Evolutionary conservation across 805 yeast species (phyloP).

Genomic region (Candida koratica): DNA sequence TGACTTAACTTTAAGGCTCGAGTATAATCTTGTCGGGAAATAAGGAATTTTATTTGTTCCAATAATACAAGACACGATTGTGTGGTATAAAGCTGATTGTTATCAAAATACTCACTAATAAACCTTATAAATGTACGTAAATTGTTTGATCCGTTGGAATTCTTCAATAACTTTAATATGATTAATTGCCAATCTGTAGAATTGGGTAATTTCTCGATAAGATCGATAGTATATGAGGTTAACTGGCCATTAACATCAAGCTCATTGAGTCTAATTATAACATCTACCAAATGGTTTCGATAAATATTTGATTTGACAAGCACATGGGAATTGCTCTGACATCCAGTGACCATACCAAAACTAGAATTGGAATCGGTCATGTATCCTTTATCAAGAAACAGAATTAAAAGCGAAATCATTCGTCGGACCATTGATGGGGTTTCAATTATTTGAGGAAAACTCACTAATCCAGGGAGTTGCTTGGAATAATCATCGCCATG

Average conservation of each 20-base stretch:
- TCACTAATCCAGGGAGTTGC: conserved; percentile 56
- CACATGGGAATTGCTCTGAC: conserved; percentile 20
- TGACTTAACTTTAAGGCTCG: conserved; percentile 58
- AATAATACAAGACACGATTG: conserved; percentile 56
- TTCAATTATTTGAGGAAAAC: conserved; percentile 39
- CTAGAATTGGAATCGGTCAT: conserved; percentile 39
- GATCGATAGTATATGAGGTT: conserved; percentile 31
- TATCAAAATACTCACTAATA: conserved; percentile 19
- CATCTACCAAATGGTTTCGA: conserved; percentile 53
- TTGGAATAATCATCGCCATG: conserved; percentile 51
- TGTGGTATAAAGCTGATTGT: conserved; percentile 23
- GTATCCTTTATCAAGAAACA: conserved; percentile 45
- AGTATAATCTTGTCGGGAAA: conserved; percentile 48
- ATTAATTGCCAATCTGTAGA: conserved; percentile 21
- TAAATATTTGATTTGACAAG: conserved; percentile 26
- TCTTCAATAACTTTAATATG: conserved; percentile 22
- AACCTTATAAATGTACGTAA: conserved; percentile 22
- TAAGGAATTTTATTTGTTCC: conserved; percentile 62
- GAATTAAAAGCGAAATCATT: conserved; percentile 38
- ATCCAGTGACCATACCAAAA: conserved; percentile 29
- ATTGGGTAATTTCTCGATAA: conserved; percentile 12
- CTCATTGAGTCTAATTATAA: conserved; percentile 44
- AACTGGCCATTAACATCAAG: conserved; percentile 30
- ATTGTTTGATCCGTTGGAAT: conserved; percentile 20
- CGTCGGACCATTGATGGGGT: conserved; percentile 13